A percentile compares a stretch with the other conserved stretches of the same genome.
Conservation (phyloP, 495 filamentous ascomycete genomes). For the Aspergillus homomorphus region DNA sequence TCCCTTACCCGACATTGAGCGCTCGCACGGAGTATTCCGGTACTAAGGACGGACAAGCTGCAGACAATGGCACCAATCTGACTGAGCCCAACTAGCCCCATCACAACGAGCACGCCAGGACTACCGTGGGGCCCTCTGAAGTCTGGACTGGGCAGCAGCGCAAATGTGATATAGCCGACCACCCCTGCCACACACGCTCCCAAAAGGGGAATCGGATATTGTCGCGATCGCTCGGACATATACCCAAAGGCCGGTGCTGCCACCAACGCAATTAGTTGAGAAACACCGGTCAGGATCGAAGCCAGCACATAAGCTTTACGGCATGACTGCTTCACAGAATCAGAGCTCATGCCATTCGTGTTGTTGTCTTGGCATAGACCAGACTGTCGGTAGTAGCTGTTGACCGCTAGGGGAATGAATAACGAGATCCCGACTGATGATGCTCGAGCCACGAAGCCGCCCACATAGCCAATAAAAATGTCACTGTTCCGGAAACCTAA, state of each 20-base stretch:
- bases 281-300: slow-evolving; percentile 78
- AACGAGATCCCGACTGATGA: slow-evolving; percentile 94
- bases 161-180: slow-evolving; percentile 72
- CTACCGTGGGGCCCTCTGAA: slow-evolving; percentile 55
- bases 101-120: slow-evolving; percentile 67
- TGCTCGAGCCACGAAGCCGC: slow-evolving; percentile 91
- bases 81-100: slow-evolving; percentile 75
- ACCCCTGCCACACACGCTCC: slow-evolving; percentile 68
- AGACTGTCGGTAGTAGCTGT: slow-evolving; percentile 79
- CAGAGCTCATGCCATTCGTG: slow-evolving; percentile 45
- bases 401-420: slow-evolving; percentile 89
- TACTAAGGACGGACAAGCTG: slow-evolving; percentile 78
- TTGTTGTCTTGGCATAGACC: slow-evolving; percentile 68
- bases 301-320: slow-evolving; percentile 80
- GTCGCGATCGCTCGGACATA: slow-evolving; percentile 57
- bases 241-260: slow-evolving; percentile 86
- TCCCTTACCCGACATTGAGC: slow-evolving; percentile 6
- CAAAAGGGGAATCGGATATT: slow-evolving; percentile 71
- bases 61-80: slow-evolving; percentile 97
- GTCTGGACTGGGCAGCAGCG: slow-evolving; percentile 65
- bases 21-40: slow-evolving; percentile 60
- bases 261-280: slow-evolving; percentile 80
- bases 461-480: slow-evolving; percentile 85
- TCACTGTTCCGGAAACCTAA: slow-evolving; percentile 72
- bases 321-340: slow-evolving; percentile 76